Percentiles rank a stretch among this genome's conserved stretches.
Conservation (phyloP, 176 grass and related monocot genomes). For the Eremochloa ophiuroides region DNA sequence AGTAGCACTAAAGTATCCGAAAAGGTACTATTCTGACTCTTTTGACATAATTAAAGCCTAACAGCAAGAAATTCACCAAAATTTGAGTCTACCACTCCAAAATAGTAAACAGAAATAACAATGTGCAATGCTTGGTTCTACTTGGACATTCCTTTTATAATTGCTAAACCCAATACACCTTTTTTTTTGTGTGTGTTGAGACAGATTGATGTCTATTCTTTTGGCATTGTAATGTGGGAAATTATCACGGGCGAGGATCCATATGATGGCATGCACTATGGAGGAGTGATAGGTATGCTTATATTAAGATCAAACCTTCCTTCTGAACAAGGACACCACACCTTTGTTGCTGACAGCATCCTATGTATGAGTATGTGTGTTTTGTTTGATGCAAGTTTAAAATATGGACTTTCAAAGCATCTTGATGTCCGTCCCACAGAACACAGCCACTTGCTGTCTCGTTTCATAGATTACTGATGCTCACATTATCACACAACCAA, state of each 20-base stretch:
- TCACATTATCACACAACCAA: neutral
- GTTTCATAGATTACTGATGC: neutral
- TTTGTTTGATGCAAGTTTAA: neutral
- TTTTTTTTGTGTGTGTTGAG: slow-evolving; percentile 12
- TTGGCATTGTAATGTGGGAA: slow-evolving; percentile 95
- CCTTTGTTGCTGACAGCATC: neutral
- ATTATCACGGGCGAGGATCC: slow-evolving; percentile 87
- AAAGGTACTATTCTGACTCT: slow-evolving; percentile 54
- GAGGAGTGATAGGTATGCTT: slow-evolving; percentile 82
- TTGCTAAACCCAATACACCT: slow-evolving; percentile 7
- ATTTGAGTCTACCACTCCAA: neutral
- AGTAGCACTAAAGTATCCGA: slow-evolving; percentile 68
- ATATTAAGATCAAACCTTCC: slow-evolving; percentile 7
- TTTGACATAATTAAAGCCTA: neutral
- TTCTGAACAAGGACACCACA: neutral
- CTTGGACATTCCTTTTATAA: neutral
- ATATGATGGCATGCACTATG: slow-evolving; percentile 83
- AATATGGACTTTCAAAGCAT: neutral
- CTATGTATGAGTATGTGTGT: neutral
- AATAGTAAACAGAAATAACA: neutral
- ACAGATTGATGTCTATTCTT: slow-evolving; percentile 92
- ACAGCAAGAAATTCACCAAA: neutral
- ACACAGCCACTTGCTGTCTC: neutral
- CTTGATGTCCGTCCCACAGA: neutral
- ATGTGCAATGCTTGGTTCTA: neutral